Base-by-base conservation (phyloP, 2,329 filamentous ascomycete species). In the Fusarium concolor region DNA sequence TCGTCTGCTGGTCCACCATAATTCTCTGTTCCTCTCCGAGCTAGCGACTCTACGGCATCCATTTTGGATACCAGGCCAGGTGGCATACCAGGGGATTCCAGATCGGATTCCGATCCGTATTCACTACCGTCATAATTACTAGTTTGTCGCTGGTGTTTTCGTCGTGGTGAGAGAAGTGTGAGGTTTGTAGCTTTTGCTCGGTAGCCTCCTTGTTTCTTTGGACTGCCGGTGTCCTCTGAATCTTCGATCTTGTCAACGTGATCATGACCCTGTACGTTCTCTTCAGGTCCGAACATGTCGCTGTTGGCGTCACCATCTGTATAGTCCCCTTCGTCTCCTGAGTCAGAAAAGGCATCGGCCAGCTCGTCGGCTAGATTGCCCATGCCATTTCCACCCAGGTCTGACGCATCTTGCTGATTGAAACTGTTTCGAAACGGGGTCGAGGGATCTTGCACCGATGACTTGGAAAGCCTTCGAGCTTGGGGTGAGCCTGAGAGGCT, bases 361-460 rank as follows among this genome's bases (percentile, higher is more conserved):
- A 96, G 82, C 78, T 96, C 92, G 78, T 95, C 92, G 3, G 92
- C 92, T 47, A 96, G 79, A 71, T 93, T 94, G 31, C 92, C 92
- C 65, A 93, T 82, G 10, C 90, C 90, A 64, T 87, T 87, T 49
- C 80, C 81, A 58, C 78, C 79, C 51, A 86, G 76, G 54, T 85
- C 82, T n/a, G 82, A 75, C 35, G 74, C 75, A 69, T 87, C 85
- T 59, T 81, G 79, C 54, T 84, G 82, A 71, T 81, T 82, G 71
- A 83, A 83, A 71, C 83, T 84, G 71, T 79, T 81, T 52, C 82
- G 80, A 46, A 83, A 79, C 44, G 85, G 83, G 2, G 84, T 84
- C 41, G 81, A 75, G 24, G 83, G 79, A 35, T 87, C 86, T 66
- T 84, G 81, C 50, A 81, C 76, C 6, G 84, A 86, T 18, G 84